Evolutionary conservation across 345 rosid species (phyloP).

Genomic region (Populus ilicifolia): DNA sequence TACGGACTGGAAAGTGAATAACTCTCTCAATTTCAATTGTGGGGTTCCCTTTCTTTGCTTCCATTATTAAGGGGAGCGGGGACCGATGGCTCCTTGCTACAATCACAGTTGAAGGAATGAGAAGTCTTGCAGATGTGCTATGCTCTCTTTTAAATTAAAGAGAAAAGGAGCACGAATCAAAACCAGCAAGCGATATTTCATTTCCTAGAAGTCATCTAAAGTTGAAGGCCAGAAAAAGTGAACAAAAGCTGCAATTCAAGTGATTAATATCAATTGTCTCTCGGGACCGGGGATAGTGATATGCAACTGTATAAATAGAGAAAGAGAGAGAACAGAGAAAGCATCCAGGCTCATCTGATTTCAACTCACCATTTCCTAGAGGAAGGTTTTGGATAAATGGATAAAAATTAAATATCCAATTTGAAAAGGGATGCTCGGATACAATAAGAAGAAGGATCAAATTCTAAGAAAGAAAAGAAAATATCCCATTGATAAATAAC

Average conservation of each 20-base stretch:
- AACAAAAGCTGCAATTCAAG: slow-evolving; percentile 21
- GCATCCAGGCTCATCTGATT: slow-evolving; percentile 10
- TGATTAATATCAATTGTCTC: slow-evolving; percentile 15
- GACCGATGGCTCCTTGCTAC: slow-evolving; percentile 5
- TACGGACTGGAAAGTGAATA: slow-evolving; percentile 33
- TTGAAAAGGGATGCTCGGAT: background rate
- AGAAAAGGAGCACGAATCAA: background rate
- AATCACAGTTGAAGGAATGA: slow-evolving; percentile 23
- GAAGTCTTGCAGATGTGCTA: background rate
- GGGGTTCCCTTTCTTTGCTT: slow-evolving; percentile 7
- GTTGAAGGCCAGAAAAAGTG: slow-evolving; percentile 10
- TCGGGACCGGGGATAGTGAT: slow-evolving; percentile 27
- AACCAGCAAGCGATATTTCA: background rate
- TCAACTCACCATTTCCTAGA: background rate
- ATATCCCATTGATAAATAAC: slow-evolving; percentile 14
- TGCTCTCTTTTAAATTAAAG: background rate
- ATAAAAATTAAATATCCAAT: background rate
- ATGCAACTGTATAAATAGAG: slow-evolving; percentile 4
- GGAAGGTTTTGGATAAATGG: background rate
- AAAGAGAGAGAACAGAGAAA: background rate
- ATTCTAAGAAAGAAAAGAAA: background rate
- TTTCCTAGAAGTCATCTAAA: slow-evolving; percentile 23
- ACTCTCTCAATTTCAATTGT: slow-evolving; percentile 7
- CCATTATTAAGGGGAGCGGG: background rate
- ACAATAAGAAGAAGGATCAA: background rate